A percentile compares a stretch with the other conserved stretches of the same genome.
phyloP scores from a whole-genome alignment of 805 yeast genomes.

The Pichia kluyveri region DNA sequence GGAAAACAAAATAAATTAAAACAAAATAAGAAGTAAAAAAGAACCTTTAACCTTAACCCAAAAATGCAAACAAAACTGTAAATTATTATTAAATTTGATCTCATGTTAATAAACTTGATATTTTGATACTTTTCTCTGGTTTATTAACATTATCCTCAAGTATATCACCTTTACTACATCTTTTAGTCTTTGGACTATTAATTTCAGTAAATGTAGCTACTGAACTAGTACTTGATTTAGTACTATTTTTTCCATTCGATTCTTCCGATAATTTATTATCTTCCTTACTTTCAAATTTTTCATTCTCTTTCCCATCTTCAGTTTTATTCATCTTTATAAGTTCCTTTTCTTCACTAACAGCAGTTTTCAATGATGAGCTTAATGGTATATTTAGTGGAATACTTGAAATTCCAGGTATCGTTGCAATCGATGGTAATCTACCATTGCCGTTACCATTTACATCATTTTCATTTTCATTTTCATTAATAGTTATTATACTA shows the following conservation, averaged over 20 bases:
- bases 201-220: not conserved
- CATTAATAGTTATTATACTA: no score
- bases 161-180: no score
- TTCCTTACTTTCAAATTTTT: not conserved
- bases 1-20: no score
- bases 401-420: not conserved
- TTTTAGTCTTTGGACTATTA: not conserved
- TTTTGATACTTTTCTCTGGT: no score
- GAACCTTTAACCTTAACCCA: no score
- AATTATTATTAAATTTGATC: no score
- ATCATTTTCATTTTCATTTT: not conserved
- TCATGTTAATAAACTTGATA: no score
- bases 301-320: not conserved
- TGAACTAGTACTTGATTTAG: not conserved
- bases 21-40: no score
- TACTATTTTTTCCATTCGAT: not conserved
- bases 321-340: not conserved
- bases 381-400: not conserved
- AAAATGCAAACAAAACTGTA: no score
- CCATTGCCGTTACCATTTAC: not conserved
- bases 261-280: not conserved
- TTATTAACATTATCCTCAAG: no score
- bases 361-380: constrained; percentile 1
- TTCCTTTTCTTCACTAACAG: not conserved
- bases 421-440: not conserved